Percentiles rank a stretch among this genome's conserved stretches.
Evolutionary conservation across 1,284 basidiomycete species (phyloP).

Genomic region (Ustanciosporium gigantosporum): DNA sequence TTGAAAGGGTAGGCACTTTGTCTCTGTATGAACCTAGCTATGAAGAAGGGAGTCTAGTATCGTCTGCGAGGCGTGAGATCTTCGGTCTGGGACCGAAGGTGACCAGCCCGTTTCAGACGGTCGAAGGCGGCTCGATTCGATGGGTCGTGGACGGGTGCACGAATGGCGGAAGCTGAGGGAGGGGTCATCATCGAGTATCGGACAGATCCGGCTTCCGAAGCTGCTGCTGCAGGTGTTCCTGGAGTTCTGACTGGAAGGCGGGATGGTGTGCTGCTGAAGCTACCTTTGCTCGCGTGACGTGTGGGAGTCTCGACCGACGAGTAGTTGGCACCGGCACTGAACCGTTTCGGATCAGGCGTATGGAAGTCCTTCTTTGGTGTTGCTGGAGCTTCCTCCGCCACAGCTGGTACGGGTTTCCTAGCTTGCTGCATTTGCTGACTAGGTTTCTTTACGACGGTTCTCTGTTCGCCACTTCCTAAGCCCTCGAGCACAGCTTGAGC

Average conservation of each 20-base stretch:
- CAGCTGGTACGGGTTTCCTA: constrained; percentile 16
- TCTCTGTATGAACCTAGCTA: too few species aligned
- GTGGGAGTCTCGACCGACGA: background rate
- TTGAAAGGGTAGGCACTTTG: too few species aligned
- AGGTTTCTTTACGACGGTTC: constrained; percentile 5
- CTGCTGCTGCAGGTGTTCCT: constrained; percentile 6
- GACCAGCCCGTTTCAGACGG: constrained; percentile 35
- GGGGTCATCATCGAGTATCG: constrained; percentile 12
- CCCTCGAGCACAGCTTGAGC: constrained; percentile 36
- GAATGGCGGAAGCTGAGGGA: constrained; percentile 14
- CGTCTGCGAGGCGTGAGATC: too few species aligned
- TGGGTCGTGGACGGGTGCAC: constrained; percentile 21
- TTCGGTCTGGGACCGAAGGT: constrained; percentile 31
- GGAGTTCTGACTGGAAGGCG: constrained; percentile 18
- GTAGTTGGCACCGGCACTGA: background rate
- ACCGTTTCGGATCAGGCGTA: background rate
- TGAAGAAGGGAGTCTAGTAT: too few species aligned
- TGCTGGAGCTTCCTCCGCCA: constrained; percentile 14
- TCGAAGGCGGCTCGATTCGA: constrained; percentile 32
- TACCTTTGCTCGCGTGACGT: background rate
- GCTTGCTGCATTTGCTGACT: constrained; percentile 19
- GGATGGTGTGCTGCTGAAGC: constrained; percentile 10
- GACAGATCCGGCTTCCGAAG: constrained; percentile 9
- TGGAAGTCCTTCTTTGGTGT: constrained; percentile 5
- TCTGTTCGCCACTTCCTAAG: background rate